Base-by-base conservation (phyloP, 176 grass and related monocot species). In the Bothriochloa decipiens region DNA sequence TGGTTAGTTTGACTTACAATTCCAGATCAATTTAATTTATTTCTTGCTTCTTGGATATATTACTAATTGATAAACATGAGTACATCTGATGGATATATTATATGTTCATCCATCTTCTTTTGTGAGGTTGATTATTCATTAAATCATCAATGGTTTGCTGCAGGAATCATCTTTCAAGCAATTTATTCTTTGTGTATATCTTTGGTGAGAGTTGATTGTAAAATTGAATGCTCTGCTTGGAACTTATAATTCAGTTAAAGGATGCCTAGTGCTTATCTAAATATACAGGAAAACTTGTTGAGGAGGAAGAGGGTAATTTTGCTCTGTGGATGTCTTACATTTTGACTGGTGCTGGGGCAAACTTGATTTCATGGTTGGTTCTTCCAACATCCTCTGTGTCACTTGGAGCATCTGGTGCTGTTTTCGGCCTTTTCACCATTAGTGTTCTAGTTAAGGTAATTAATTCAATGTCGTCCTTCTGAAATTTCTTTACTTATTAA, bases 91-190 rank as follows among this genome's bases (percentile, higher is more conserved):
- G 63, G 26, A 68, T 65, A 42, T 82, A 61, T 29, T 81, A 78
- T 8, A 70, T 80, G 5, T 72, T 74, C 20, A 62, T 66, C 27
- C 14, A 74, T 22, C 74, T 78, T 42, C 55, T 45, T 68, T 87
- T 84, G 50, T 40, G n/a, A 69, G 8, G 6, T 32, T 50, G 36
- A 77, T 74, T 91, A 72, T 68, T 92, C n/a, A 72, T 65, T 77
- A 63, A 74, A 9, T 20, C 65, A 7, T 68, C 45, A 25, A 66
- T 83, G 27, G 64, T 74, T 68, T 13, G 65, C 87, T 92, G 36
- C 91, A 99, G 93, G 96, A 93, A 99, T 25, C 96, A 99, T 81
- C 93, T 99, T 77, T 99, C 96, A 66, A 99, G 93, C 87, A 99
- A 99, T 84, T 81, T 99, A 49, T 99, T 99, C 86, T 99, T 99